A percentile compares a stretch with the other conserved stretches of the same genome.
phyloP scores from a whole-genome alignment of 2,329 filamentous ascomycete genomes.

The Xylaria multiplex region DNA sequence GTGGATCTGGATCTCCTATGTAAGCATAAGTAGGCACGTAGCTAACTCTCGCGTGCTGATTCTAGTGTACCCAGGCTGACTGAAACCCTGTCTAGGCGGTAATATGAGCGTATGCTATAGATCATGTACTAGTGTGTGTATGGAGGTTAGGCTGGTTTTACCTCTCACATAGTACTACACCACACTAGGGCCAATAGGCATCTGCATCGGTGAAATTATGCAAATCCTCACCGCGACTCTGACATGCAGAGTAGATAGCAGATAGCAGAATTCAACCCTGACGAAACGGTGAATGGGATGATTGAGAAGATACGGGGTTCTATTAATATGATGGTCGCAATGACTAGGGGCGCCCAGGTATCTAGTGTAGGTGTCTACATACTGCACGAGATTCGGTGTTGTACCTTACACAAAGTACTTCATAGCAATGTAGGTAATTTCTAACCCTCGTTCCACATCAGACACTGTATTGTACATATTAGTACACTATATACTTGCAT shows the following conservation, averaged over 20 bases:
- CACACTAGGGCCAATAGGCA: not conserved
- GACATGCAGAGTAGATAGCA: slow-evolving; percentile 18
- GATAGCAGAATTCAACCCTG: slow-evolving; percentile 30
- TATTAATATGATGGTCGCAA: slow-evolving; percentile 17
- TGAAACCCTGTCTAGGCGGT: slow-evolving; percentile 8
- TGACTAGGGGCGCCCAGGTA: not conserved
- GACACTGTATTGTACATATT: not conserved
- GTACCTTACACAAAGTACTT: too few relatives aligned
- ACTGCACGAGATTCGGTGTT: not conserved
- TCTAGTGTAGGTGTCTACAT: not conserved
- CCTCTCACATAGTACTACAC: not conserved
- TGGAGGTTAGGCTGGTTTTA: not conserved
- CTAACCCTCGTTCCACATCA: not conserved
- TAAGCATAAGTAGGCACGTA: too few relatives aligned
- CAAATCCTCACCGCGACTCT: slow-evolving; percentile 30
- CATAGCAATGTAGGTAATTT: not conserved
- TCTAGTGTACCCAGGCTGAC: not conserved
- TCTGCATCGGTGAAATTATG: slow-evolving; percentile 6
- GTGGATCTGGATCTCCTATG: slow-evolving; percentile 24
- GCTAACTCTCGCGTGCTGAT: not conserved
- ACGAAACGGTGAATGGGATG: slow-evolving; percentile 1
- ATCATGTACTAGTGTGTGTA: not conserved
- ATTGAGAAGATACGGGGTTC: slow-evolving; percentile 3
- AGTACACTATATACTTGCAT: too few relatives aligned
- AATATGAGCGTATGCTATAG: slow-evolving; percentile 18